These are phyloP conservation scores for Picea abies DNA, from an alignment of 83 land plant species.

Conservation along the genomic window DNA sequence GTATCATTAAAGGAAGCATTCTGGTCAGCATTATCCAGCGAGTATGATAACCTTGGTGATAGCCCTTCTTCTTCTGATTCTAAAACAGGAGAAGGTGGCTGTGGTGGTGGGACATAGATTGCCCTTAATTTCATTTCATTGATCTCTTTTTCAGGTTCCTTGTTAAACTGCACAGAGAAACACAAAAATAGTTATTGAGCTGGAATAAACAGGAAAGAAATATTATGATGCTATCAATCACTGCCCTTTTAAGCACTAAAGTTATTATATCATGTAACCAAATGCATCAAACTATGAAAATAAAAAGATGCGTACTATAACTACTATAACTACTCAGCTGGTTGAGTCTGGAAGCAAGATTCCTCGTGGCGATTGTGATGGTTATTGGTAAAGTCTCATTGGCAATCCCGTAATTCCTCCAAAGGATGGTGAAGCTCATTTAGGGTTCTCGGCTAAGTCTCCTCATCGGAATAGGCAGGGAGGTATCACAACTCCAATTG, in stretches of 20 bases:
- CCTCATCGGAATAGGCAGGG: too few species aligned
- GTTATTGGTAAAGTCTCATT: too few species aligned
- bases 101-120: conserved; percentile 24
- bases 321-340: not conserved
- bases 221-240: not conserved
- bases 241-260: not conserved
- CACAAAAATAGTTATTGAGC: not conserved
- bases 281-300: not conserved
- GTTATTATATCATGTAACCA: not conserved
- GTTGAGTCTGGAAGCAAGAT: too few species aligned
- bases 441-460: too few species aligned
- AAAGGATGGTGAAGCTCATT: too few species aligned
- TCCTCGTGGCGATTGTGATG: too few species aligned
- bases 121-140: conserved; percentile 26
- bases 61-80: conserved; percentile 28
- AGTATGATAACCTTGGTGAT: conserved; percentile 17
- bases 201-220: not conserved
- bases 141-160: conserved; percentile 27
- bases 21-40: conserved; percentile 2
- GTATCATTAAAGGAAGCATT: not conserved
- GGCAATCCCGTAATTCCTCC: too few species aligned
- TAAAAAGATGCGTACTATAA: not conserved
- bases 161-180: conserved; percentile 21
- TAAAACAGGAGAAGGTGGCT: conserved; percentile 34
- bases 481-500: too few species aligned